Evolutionary conservation across 805 yeast genomes (phyloP), one percentile per base, ranked within the genome.

Genomic region (Yarrowia alimentaria): DNA sequence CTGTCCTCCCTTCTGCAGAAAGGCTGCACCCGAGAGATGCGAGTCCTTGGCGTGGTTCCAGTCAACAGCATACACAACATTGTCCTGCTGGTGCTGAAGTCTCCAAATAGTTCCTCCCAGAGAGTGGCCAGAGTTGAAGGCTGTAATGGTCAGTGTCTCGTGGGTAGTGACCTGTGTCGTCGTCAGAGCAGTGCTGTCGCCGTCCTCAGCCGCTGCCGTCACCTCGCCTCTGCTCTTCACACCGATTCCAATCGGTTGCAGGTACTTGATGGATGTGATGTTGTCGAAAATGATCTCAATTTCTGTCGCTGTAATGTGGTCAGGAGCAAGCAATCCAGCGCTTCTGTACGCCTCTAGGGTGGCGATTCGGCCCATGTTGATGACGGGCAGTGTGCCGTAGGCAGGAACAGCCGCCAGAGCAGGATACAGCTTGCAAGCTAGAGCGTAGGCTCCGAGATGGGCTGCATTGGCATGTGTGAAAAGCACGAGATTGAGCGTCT

Each of bases 11-110:
- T 60, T 64, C 40, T 79, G 78, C 19, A 47, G 17, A 19, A 47
- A 34, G 14, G 85, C 73, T 4, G 93, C 85, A 21, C 89, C 81
- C 55, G 83, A 84, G 48, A 93, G 68, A 58, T 89, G 89, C 0
- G 86, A 76, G 61, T 91, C 98, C 57, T 80, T 81, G 1, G 97
- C 82, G 63, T 93, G 98, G 64, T 90, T 91, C 98, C 98, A 93
- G 35, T 85, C 80, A 1, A 93, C 89, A 0, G 96, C 95, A 64
- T 88, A 87, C 2, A 91, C 71, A n/a, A 90, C 69, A 56, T 83
- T 83, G 57, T 91, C 97, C 13, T 81, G 77, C 55, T 83, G 80
- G 52, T 81, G 81, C 35, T 77, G 75, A 9, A 91, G 64, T 28
- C 82, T 70, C 97, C 97, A 90, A 37, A 90, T 79, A 0, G 95